Base-by-base conservation (phyloP, 2,329 filamentous ascomycete genomes). In the Lachnellula suecica region DNA sequence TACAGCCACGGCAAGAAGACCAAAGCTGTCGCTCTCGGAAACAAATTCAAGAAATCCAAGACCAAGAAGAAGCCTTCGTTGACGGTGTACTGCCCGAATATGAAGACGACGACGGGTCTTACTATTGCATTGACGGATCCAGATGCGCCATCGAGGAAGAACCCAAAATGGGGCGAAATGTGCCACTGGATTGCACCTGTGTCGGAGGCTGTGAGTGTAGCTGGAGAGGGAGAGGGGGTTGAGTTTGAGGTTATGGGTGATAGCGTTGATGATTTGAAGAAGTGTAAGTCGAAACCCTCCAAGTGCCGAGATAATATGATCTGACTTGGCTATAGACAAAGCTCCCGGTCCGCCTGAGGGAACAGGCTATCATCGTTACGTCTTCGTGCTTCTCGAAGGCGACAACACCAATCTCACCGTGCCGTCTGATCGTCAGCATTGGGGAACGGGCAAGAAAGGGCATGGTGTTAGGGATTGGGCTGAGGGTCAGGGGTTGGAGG, bases 321-420 rank as follows among this genome's bases (percentile, higher is more conserved):
- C n/a, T n/a, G n/a, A n/a, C n/a, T n/a, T n/a, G n/a, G n/a, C n/a
- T n/a, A 24, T 68, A 52, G 82, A 81, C 59, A 76, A 80, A 58
- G 71, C 79, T 4, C 81, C 81, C 0, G 73, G 72, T 5, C 79
- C 81, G 25, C 81, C 80, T 0, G 67, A 72, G 6, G 77, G 78
- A 66, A 83, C 80, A 0, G 79, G 79, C 2, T 75, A 76, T 59
- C 80, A 83, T 60, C 71, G 81, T 48, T 83, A 83, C 63, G 76
- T 83, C 3, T 80, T 83, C 56, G 67, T 81, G 4, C 70, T 78
- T 6, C 69, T 82, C 51, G 73, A 66, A 47, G 70, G 68, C 2
- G 60, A 66, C 65, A 58, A 74, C 68, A 13, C 64, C 45, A 61
- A 74, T 54, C 58, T 81, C 53, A 73, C 65, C 15, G 71, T 66